Percentiles rank a stretch among this genome's conserved stretches.
Conservation (phyloP, 192 early-diverging fungal genomes). For the Lobosporangium transversale region DNA sequence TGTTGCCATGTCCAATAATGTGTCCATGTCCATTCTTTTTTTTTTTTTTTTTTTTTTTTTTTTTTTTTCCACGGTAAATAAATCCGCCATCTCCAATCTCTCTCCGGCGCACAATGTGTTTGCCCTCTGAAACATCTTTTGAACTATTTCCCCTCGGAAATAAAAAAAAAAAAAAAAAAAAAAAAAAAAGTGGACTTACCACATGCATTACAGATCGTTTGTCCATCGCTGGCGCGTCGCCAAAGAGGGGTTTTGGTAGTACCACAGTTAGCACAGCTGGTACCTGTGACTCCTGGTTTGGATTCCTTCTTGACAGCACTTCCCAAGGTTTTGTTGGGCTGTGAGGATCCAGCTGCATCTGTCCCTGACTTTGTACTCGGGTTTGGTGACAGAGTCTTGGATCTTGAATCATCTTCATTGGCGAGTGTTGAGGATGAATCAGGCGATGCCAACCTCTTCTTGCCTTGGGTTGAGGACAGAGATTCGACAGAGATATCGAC, state of each 20-base stretch:
- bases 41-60: background rate
- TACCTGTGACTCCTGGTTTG: constrained; percentile 56
- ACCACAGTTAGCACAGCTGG: constrained; percentile 85
- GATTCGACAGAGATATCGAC: constrained; percentile 12
- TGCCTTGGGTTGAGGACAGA: background rate
- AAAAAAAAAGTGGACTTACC: constrained; percentile 67
- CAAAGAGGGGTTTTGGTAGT: constrained; percentile 93
- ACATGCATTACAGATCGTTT: constrained; percentile 97
- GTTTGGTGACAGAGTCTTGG: constrained; percentile 13
- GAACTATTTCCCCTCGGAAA: too few relatives aligned
- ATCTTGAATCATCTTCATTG: constrained; percentile 10
- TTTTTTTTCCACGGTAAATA: background rate
- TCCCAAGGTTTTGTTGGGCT: background rate
- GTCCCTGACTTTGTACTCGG: background rate
- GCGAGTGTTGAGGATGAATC: constrained; percentile 16
- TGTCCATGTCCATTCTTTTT: constrained; percentile 15
- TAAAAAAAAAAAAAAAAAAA: constrained; percentile 2
- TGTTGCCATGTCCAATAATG: too few relatives aligned
- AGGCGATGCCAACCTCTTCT: constrained; percentile 9
- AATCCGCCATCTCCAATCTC: background rate
- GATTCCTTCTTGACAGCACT: constrained; percentile 15
- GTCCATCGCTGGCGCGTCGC: constrained; percentile 86
- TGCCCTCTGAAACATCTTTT: too few relatives aligned
- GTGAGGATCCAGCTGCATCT: constrained; percentile 4
- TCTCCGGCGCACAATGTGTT: background rate